These are phyloP conservation scores for Ganoderma sinense DNA, from an alignment of 1,284 basidiomycete species.

Conservation along the genomic window DNA sequence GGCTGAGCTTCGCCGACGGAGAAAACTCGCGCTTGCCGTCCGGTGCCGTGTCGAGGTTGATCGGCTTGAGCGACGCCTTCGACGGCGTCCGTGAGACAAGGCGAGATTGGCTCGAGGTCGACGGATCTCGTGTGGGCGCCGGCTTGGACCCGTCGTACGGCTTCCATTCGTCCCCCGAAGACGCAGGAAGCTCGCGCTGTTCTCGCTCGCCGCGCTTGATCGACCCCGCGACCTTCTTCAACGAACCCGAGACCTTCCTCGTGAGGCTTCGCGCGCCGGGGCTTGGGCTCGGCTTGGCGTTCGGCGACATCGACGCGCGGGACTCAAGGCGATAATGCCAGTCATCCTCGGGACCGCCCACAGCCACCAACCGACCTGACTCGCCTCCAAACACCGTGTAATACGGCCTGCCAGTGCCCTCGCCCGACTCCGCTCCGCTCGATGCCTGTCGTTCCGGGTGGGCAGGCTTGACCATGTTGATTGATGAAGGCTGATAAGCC, in stretches of 20 bases:
- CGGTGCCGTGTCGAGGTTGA: conserved; percentile 23
- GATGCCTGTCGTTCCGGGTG: background rate
- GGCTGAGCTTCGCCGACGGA: conserved; percentile 18
- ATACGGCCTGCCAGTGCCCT: conserved; percentile 46
- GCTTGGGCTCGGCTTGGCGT: conserved; percentile 3
- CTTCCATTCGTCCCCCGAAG: conserved; percentile 25
- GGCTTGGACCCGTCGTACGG: conserved; percentile 32
- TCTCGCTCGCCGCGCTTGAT: conserved; percentile 27
- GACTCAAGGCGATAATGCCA: conserved; percentile 32
- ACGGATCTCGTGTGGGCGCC: background rate
- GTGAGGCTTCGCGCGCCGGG: conserved; percentile 43
- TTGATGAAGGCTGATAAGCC: conserved; percentile 15
- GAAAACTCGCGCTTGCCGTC: conserved; percentile 22
- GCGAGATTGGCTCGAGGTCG: conserved; percentile 1
- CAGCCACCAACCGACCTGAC: conserved; percentile 52
- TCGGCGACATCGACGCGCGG: conserved; percentile 13
- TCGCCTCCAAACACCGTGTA: conserved; percentile 61
- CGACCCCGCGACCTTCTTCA: conserved; percentile 44
- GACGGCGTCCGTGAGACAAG: conserved; percentile 2
- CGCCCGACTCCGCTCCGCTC: conserved; percentile 30
- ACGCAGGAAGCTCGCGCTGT: conserved; percentile 15
- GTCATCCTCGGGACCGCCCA: conserved; percentile 50
- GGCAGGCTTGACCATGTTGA: background rate
- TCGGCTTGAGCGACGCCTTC: conserved; percentile 15
- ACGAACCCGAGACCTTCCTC: conserved; percentile 57